Base-by-base conservation (phyloP, 371 early-diverging fungal species). In the Nosema muscidifuracis region DNA sequence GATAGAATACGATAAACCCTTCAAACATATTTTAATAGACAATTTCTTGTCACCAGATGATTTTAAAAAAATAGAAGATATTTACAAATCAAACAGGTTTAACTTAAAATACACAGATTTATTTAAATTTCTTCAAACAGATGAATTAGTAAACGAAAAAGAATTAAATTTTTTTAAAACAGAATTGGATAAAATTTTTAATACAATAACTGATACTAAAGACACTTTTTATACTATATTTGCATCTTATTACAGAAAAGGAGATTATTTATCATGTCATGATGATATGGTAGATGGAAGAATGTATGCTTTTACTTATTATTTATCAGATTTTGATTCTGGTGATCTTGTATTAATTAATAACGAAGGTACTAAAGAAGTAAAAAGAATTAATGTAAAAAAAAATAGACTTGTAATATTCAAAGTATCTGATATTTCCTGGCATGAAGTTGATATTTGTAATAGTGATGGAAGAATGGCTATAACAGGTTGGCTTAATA, bases 401-500 rank as follows among this genome's bases (percentile, higher is more conserved):
- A 55, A 50, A 20, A 84, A 84, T 67, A 62, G 77, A 57, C 51
- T 84, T 10, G 81, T 81, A 26, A 68, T 84, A 3, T 84, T 84
- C 79, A 75, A 82, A 72, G 84, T 84, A 0, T 82, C 77, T 24
- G 44, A 33, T 22, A 58, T 51, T n/a, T 80, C 80, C 6, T 84
- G 67, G 28, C 84, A 84, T 53, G 84, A 84, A 43, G 84, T 84
- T 34, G 71, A 68, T 20, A 68, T 58, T 20, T 73, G 73, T 38
- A 31, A 42, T 13, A 44, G 36, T 0, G 69, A 66, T 56, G 68
- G 68, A 10, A 72, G 84, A 73, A 72, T 65, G 38, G 81, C 84
- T 13, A 61, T 84, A 16, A 80, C 81, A 28, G 84, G 84, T 22
- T 84, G 84, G 84, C n/a, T 81, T 7, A 71, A 71, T 42, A 50